A percentile compares a stretch with the other conserved stretches of the same genome.
Conservation (phyloP, 1,284 basidiomycete species). For the Heliocybe sulcata region DNA sequence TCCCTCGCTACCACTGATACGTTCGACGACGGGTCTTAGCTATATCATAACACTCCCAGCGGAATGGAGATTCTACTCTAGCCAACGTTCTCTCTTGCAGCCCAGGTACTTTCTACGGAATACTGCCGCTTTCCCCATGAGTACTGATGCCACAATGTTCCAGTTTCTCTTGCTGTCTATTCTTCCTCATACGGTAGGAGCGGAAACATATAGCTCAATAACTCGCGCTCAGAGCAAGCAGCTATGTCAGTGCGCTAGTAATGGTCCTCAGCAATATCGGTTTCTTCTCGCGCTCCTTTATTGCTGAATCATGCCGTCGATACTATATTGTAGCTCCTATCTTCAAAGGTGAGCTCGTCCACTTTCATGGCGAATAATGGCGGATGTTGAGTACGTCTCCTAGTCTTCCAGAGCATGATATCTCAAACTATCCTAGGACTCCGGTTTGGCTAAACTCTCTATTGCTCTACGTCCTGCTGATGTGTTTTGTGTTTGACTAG, state of each 20-base stretch:
- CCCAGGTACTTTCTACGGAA: slow-evolving; percentile 15
- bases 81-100: slow-evolving; percentile 20
- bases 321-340: slow-evolving; percentile 23
- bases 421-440: slow-evolving; percentile 26
- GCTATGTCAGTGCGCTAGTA: slow-evolving; percentile 30
- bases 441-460: slow-evolving; percentile 16
- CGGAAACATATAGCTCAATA: neutral
- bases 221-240: slow-evolving; percentile 5
- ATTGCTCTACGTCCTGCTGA: neutral
- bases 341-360: slow-evolving; percentile 23
- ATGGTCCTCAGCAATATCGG: slow-evolving; percentile 31
- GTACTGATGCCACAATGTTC: slow-evolving; percentile 1
- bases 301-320: slow-evolving; percentile 15
- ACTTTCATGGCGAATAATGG: neutral
- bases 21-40: slow-evolving; percentile 12
- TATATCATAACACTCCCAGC: slow-evolving; percentile 33
- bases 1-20: neutral
- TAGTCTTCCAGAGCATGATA: slow-evolving; percentile 25
- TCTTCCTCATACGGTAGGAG: slow-evolving; percentile 29
- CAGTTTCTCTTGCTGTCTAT: slow-evolving; percentile 25
- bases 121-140: neutral
- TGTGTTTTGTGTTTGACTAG: slow-evolving; percentile 10
- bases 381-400: neutral
- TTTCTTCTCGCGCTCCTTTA: slow-evolving; percentile 25
- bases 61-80: slow-evolving; percentile 31